Evolutionary conservation across 2,329 filamentous ascomycete genomes (phyloP), one percentile per base, ranked within the genome.

Genomic region (Elsinoe perseae): DNA sequence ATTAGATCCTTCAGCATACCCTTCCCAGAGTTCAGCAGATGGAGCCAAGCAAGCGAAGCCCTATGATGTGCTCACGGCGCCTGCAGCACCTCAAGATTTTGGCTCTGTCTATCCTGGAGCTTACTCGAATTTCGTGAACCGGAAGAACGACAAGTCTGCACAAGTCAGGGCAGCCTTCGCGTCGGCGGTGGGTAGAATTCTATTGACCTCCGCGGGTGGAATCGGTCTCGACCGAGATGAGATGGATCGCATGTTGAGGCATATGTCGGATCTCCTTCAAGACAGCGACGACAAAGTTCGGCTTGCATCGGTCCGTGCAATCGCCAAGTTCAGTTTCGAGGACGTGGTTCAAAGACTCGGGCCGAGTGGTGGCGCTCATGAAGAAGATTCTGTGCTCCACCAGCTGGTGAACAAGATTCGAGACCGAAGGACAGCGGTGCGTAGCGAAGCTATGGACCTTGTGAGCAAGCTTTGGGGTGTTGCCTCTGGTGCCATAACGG

Each of bases 401-500:
- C 89, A 86, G 60, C 79, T 98, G 23, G 88, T 89, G 25, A 90
- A 96, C 66, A 83, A 93, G 61, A 89, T 89, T 62, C 89, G 91
- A 63, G 95, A 98, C 72, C 85, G 86, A 60, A 92, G 86, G 68
- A 81, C 85, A 12, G 77, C 81, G 40, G 88, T 98, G 9, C 87
- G 92, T 57, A 83, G 87, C 36, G 89, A 92, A 64, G 91, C 89
- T 21, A 95, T 95, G 81, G 85, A 84, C 52, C 77, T 95, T 7
- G 75, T 97, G 1, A 88, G 83, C 9, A 88, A 85, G 60, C 84
- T 97, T 25, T 98, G 93, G 93, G 91, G 89, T n/a, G 91, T 95
- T 16, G 92, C 89, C 10, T 83, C 85, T 16, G 88, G 89, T 16
- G 91, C 95, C 64, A 87, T 98, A 63, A 84, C 88, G 21, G 82